Base-by-base conservation (phyloP, 345 rosid genomes). In the Ailanthus altissimus region DNA sequence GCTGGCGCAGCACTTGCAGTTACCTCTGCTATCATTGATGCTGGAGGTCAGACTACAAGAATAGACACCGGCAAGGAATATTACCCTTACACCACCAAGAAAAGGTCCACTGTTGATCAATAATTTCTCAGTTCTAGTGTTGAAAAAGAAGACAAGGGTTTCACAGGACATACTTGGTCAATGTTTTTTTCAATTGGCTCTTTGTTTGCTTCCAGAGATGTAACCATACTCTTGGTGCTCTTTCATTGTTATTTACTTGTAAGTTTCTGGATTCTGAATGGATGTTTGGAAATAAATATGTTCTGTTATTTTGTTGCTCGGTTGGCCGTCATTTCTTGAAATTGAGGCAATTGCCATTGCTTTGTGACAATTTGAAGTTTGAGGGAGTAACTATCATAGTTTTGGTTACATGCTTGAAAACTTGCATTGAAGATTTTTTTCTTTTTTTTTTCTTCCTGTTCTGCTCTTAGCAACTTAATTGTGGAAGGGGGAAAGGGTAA, bases 21-120 rank as follows among this genome's bases (percentile, higher is more conserved):
- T 77, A 96, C 99, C 49, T 92, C 98, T 72, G 86, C 94, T 15
- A 8, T 86, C 65, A 92, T 96, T 78, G 99, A 96, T 78, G 84
- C 90, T 20, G 97, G 98, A 42, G 97, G 97, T 54, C 99, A 92
- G 82, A 96, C 98, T 61, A 96, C 95, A 71, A 93, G 97, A 88
- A 42, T 82, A 72, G 99, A 96, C 85, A 87, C 14, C 4, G 97
- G 97, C 75, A 96, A 92, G 87, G 99, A 93, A 81, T 93, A 93
- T 76, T 96, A 90, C 77, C 93, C 99, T 13, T 92, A 93, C 87
- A 87, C 98, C 62, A 92, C 92, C 58, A 88, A 91, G 93, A 92
- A 96, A 87, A 89, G 89, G 86, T 75, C 94, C 43, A 43, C 83
- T 47, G 89, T 73, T 47, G 93, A 89, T 63, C 83, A 88, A 70